phyloP scores from a whole-genome alignment of 306 rosid species.

The Fagus sylvatica region DNA sequence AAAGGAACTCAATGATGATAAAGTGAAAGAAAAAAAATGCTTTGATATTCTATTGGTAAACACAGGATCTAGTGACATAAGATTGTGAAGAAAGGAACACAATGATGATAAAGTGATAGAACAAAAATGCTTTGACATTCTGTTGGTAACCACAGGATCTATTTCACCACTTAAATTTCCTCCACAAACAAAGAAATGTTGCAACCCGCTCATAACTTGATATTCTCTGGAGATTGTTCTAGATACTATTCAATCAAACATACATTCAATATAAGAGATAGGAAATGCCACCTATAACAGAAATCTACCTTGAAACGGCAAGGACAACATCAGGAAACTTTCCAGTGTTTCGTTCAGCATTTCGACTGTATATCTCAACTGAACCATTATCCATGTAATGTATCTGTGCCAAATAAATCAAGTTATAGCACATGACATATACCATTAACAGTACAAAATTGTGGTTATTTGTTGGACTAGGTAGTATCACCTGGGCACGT shows the following conservation, averaged over 20 bases:
- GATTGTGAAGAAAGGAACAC: background rate
- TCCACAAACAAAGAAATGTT: background rate
- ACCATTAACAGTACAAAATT: conserved; percentile 12
- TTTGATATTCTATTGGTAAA: no score
- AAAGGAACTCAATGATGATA: background rate
- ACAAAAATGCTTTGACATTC: background rate
- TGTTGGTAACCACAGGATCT: background rate
- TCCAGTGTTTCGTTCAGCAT: conserved; percentile 89
- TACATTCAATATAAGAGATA: background rate
- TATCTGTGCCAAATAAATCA: conserved; percentile 52
- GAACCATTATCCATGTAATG: conserved; percentile 83
- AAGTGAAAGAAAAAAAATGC: background rate
- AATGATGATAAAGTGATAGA: background rate
- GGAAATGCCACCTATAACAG: background rate
- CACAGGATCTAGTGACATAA: background rate
- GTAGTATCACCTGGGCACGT: conserved; percentile 85
- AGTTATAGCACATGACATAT: conserved; percentile 23
- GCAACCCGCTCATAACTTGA: background rate
- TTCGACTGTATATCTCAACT: conserved; percentile 93
- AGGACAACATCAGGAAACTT: conserved; percentile 86
- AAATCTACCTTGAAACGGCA: conserved; percentile 65
- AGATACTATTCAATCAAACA: background rate
- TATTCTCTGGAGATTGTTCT: background rate
- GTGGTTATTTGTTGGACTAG: conserved; percentile 11
- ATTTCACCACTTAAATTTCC: background rate